Percentiles rank a stretch among this genome's conserved stretches.
Evolutionary conservation across 2,329 filamentous ascomycete species (phyloP).

Genomic region (Calonectria pauciramosa): DNA sequence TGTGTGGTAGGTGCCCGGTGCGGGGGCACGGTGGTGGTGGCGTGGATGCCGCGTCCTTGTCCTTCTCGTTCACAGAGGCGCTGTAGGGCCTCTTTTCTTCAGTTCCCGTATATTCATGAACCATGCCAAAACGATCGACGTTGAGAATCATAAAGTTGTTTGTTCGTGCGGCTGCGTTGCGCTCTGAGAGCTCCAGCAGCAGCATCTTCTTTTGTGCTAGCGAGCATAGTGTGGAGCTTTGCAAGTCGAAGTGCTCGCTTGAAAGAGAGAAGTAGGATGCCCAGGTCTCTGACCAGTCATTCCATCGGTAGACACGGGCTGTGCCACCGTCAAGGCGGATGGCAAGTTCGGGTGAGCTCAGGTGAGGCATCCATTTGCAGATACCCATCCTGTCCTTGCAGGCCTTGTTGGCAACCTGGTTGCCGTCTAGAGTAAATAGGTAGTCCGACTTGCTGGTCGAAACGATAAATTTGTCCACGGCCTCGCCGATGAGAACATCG

Average conservation of each 20-base stretch:
- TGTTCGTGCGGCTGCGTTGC: not conserved
- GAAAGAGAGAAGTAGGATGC: slow-evolving; percentile 26
- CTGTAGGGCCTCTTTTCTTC: slow-evolving; percentile 8
- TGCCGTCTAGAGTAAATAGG: slow-evolving; percentile 45
- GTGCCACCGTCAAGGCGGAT: slow-evolving; percentile 46
- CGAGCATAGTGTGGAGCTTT: slow-evolving; percentile 37
- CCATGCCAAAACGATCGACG: slow-evolving; percentile 15
- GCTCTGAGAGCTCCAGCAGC: slow-evolving; percentile 26
- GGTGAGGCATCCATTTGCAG: slow-evolving; percentile 40
- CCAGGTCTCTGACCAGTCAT: slow-evolving; percentile 44
- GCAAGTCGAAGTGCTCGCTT: slow-evolving; percentile 35
- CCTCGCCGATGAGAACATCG: slow-evolving; percentile 44
- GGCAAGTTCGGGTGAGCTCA: slow-evolving; percentile 39
- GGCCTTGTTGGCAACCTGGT: slow-evolving; percentile 34
- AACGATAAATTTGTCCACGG: slow-evolving; percentile 47
- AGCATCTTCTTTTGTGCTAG: slow-evolving; percentile 31
- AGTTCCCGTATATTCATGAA: not conserved
- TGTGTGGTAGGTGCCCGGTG: slow-evolving; percentile 10
- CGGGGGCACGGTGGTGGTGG: not conserved
- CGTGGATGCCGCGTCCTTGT: not conserved
- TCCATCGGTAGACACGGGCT: slow-evolving; percentile 46
- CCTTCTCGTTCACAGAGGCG: not conserved
- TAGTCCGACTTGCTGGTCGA: slow-evolving; percentile 49
- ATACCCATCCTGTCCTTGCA: slow-evolving; percentile 12
- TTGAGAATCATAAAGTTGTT: slow-evolving; percentile 29